Evolutionary conservation across 1,284 basidiomycete species (phyloP).

Genomic region (Anthracocystis panici-leucophaei): DNA sequence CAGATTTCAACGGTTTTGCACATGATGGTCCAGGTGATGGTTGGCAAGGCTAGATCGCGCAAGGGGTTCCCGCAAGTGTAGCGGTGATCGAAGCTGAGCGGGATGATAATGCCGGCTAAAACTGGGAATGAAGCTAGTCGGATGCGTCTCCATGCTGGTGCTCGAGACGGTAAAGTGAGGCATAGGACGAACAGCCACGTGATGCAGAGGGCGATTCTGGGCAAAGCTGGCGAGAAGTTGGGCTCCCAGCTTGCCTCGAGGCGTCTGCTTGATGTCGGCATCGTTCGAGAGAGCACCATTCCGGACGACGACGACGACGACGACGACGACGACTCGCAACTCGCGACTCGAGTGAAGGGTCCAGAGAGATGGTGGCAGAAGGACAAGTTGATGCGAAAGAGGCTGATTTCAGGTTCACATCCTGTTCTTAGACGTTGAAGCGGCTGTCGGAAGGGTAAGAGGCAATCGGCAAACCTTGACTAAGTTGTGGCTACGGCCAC

Average conservation of each 20-base stretch:
- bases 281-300: slow-evolving; percentile 9
- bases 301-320: background rate
- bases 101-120: slow-evolving; percentile 4
- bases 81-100: slow-evolving; percentile 19
- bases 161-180: slow-evolving; percentile 24
- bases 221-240: slow-evolving; percentile 30
- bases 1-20: slow-evolving; percentile 41
- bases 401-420: background rate
- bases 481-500: too few relatives aligned
- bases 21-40: slow-evolving; percentile 33
- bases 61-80: slow-evolving; percentile 41
- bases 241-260: slow-evolving; percentile 35
- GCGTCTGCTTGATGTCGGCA: background rate
- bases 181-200: slow-evolving; percentile 39
- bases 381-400: background rate
- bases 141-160: slow-evolving; percentile 17
- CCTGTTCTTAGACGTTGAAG: too few relatives aligned
- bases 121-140: slow-evolving; percentile 37
- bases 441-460: background rate
- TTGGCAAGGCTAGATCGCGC: slow-evolving; percentile 33
- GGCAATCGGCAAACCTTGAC: too few relatives aligned
- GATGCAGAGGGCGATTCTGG: slow-evolving; percentile 17
- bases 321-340: too few relatives aligned
- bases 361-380: background rate
- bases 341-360: background rate